A percentile compares a stretch with the other conserved stretches of the same genome.
Conservation (phyloP, 129 eudicot species). For the Dittrichia graveolens region DNA sequence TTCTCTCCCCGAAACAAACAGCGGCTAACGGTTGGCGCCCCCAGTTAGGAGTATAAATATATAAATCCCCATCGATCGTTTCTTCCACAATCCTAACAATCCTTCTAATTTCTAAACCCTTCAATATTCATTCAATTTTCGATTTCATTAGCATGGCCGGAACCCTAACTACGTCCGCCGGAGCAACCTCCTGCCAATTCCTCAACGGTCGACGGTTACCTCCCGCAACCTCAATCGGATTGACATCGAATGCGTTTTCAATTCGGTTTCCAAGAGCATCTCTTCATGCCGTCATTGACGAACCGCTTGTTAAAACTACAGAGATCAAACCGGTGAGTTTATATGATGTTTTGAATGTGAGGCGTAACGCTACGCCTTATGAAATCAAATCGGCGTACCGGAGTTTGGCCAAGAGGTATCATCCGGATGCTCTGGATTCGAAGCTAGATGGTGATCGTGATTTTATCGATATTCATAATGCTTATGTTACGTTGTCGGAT, state of each 20-base stretch:
- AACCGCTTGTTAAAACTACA: conserved; percentile 9
- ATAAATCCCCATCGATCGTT: neutral
- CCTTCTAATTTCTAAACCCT: conserved; percentile 7
- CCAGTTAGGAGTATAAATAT: neutral
- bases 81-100: neutral
- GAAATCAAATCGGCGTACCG: conserved; percentile 85
- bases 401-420: conserved; percentile 72
- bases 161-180: conserved; percentile 29
- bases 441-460: conserved; percentile 50
- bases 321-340: conserved; percentile 28
- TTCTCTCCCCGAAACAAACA: conserved; percentile 8
- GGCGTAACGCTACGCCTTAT: conserved; percentile 50
- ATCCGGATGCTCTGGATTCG: conserved; percentile 59
- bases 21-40: conserved; percentile 37
- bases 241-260: neutral
- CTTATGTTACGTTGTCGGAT: conserved; percentile 74
- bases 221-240: neutral
- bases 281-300: conserved; percentile 44
- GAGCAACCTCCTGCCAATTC: conserved; percentile 25
- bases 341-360: conserved; percentile 70
- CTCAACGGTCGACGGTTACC: neutral
- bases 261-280: conserved; percentile 15
- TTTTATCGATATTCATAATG: conserved; percentile 62
- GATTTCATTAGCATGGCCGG: conserved; percentile 29
- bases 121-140: neutral